Evolutionary conservation across 768 basidiomycete genomes (phyloP).

Genomic region (Serendipita vermifera): DNA sequence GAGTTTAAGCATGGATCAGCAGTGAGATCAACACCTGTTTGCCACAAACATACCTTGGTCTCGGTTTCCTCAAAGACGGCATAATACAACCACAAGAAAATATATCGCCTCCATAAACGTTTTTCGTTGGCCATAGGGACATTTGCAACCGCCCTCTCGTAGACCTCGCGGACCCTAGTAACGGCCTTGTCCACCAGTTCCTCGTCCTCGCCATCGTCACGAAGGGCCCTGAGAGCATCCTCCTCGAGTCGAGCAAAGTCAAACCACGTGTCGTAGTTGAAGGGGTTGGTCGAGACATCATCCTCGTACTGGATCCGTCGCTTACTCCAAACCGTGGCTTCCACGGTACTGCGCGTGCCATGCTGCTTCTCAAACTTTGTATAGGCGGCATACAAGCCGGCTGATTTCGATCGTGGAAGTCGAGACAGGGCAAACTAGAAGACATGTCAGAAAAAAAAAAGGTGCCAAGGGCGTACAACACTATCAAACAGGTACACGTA

Average conservation of each 20-base stretch:
- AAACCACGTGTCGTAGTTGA: constrained; percentile 98
- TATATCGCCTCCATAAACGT: constrained; percentile 79
- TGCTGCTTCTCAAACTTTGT: constrained; percentile 98
- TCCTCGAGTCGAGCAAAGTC: constrained; percentile 92
- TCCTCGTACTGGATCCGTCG: constrained; percentile 99
- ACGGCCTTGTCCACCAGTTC: constrained; percentile 54
- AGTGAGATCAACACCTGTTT: too few species aligned
- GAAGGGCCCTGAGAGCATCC: constrained; percentile 62
- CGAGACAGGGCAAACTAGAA: constrained; percentile 84
- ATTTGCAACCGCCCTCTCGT: constrained; percentile 89
- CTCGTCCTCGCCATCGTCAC: constrained; percentile 51
- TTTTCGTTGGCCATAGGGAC: constrained; percentile 92
- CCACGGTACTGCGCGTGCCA: constrained; percentile 75
- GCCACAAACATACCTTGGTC: constrained; percentile 48
- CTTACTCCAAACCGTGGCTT: constrained; percentile 90
- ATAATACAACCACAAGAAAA: constrained; percentile 90
- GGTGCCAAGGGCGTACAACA: background rate
- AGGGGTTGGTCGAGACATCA: constrained; percentile 77
- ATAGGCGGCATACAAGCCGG: constrained; percentile 75
- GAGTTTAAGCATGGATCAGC: too few species aligned
- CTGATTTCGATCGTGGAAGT: constrained; percentile 85
- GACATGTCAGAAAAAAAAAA: constrained; percentile 2
- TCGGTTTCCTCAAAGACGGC: constrained; percentile 96
- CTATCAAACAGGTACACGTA: constrained; percentile 22
- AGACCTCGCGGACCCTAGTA: constrained; percentile 75